Conservation (phyloP, 192 early-diverging fungal genomes). For the Entophlyctis helioformis region DNA sequence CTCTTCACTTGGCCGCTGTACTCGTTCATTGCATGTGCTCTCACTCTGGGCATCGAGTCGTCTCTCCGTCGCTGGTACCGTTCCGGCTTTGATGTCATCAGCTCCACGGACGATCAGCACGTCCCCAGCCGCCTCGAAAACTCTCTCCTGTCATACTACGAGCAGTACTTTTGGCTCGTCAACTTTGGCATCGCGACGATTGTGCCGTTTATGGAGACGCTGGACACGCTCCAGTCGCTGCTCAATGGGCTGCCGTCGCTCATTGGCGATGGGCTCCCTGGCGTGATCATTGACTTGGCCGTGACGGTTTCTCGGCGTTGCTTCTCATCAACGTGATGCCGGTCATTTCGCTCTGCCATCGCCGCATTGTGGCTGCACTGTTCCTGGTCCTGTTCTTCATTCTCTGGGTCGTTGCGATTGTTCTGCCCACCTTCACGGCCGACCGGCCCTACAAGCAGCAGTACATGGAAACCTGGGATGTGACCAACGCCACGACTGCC, state of each 20-base stretch:
- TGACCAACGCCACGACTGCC: not conserved
- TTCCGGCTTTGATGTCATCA: too few relatives aligned
- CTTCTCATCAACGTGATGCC: too few relatives aligned
- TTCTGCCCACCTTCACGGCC: constrained; percentile 13
- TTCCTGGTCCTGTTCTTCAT: constrained; percentile 5
- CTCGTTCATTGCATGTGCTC: too few relatives aligned
- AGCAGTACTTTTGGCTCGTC: constrained; percentile 13
- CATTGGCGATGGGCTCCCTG: constrained; percentile 8
- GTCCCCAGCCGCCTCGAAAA: too few relatives aligned
- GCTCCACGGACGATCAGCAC: too few relatives aligned
- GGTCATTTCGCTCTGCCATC: constrained; percentile 7
- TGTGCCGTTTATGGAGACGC: constrained; percentile 6
- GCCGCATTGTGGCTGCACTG: constrained; percentile 2
- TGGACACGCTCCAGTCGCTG: constrained; percentile 4
- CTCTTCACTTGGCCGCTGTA: too few relatives aligned
- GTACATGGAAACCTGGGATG: constrained; percentile 2
- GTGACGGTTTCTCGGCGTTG: constrained; percentile 11
- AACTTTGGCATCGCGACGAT: constrained; percentile 3
- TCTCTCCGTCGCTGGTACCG: too few relatives aligned
- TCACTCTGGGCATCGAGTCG: too few relatives aligned
- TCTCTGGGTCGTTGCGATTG: not conserved
- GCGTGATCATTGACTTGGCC: constrained; percentile 11
- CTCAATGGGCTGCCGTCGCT: constrained; percentile 8
- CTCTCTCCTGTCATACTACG: too few relatives aligned
- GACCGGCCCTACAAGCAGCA: constrained; percentile 9